phyloP scores from a whole-genome alignment of 495 filamentous ascomycete species.

The Penicillium angulare region DNA sequence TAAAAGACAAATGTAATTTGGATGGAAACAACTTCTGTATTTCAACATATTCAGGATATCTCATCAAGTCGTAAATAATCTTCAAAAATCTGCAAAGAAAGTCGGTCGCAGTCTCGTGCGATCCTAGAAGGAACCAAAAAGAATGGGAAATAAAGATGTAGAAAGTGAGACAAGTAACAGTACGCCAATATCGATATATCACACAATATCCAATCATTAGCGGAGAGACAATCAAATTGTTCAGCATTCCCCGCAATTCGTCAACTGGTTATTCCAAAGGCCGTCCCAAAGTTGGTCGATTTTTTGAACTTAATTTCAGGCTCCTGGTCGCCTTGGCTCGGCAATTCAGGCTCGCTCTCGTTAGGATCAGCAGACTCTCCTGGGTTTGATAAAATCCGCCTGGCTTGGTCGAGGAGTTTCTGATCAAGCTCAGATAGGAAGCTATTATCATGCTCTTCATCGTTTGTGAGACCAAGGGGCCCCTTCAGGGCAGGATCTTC shows the following conservation, averaged over 20 bases:
- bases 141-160: conserved; percentile 4
- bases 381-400: conserved; percentile 23
- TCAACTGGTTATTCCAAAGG: conserved; percentile 37
- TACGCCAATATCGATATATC: conserved; percentile 8
- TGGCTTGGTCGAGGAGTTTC: conserved; percentile 43
- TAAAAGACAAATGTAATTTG: conserved; percentile 3
- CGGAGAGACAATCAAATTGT: background rate
- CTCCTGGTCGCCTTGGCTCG: conserved; percentile 44
- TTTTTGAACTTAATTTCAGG: conserved; percentile 57
- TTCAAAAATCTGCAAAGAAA: conserved; percentile 1
- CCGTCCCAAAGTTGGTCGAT: conserved; percentile 62
- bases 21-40: conserved; percentile 11
- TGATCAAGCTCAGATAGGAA: conserved; percentile 44
- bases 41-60: conserved; percentile 20
- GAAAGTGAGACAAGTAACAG: conserved; percentile 1
- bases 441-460: conserved; percentile 38
- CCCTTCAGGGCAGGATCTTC: conserved; percentile 47
- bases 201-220: conserved; percentile 6
- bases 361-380: conserved; percentile 21
- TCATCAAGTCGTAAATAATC: conserved; percentile 25
- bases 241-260: conserved; percentile 19
- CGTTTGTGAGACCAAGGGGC: conserved; percentile 44
- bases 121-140: background rate
- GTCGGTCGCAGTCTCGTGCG: background rate
- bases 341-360: conserved; percentile 24